Evolutionary conservation across 2,329 filamentous ascomycete genomes (phyloP), one percentile per base, ranked within the genome.

Genomic region (Fusarium begoniae): DNA sequence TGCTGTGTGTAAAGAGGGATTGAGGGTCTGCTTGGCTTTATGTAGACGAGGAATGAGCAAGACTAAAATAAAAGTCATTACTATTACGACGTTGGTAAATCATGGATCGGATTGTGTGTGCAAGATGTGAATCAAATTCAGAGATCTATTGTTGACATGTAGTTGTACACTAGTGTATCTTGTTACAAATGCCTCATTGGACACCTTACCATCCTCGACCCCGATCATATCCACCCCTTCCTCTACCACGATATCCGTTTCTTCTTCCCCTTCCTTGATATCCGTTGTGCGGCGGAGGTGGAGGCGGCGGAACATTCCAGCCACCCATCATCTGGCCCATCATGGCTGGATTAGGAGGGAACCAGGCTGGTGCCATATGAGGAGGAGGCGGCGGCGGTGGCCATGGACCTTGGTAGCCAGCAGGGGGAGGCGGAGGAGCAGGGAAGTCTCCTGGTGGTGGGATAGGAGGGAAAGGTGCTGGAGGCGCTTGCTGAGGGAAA

Each of bases 321-420:
- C 73, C 73, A 30, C 76, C 76, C 68, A 79, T 76, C 73, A 79
- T 79, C 43, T 75, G 79, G 14, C 74, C 60, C 50, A 75, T 69
- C 66, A 80, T 75, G 30, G 73, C 67, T 26, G 78, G 74, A 45
- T 81, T 77, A 8, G 76, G 66, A 44, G 67, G 73, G 13, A 75
- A 78, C 81, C 80, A 82, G 53, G 62, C 73, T 71, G 37, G 75
- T 12, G 68, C 57, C 70, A 78, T 69, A 15, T 69, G 64, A 28
- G 75, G 78, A 48, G 77, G 80, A n/a, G 79, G 79, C 3, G 80
- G 82, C 1, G 84, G 83, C 13, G 83, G 82, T 8, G 82, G 84
- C 84, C 85, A 87, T 17, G 81, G 80, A 6, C 84, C 84, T 55
- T 81, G 80, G 58, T 83, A 85, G 10, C 83, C 83, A 20, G 75